Evolutionary conservation across 352 stramenopile genomes (phyloP).

Genomic region (Phytophthora lateralis): DNA sequence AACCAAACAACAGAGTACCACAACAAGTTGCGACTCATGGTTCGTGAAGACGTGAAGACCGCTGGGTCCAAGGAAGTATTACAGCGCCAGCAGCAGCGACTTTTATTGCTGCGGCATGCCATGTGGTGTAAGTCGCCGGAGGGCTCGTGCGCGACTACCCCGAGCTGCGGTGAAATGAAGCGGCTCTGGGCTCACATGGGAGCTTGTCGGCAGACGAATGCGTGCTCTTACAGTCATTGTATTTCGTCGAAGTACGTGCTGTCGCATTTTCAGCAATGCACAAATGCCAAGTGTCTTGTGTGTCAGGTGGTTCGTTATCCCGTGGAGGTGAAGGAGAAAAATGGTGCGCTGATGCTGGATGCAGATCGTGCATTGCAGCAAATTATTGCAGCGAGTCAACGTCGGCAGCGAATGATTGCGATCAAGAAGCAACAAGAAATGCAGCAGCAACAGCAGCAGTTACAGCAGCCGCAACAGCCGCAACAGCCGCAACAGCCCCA

Average conservation of each 20-base stretch:
- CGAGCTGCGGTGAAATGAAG: slow-evolving; percentile 98
- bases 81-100: slow-evolving; percentile 97
- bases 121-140: slow-evolving; percentile 98
- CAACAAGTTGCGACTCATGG: slow-evolving; percentile 86
- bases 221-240: slow-evolving; percentile 97
- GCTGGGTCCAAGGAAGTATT: slow-evolving; percentile 93
- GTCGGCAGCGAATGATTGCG: slow-evolving; percentile 54
- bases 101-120: slow-evolving; percentile 97
- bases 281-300: slow-evolving; percentile 96
- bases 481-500: slow-evolving; percentile 23
- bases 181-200: slow-evolving; percentile 98
- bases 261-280: slow-evolving; percentile 99
- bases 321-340: slow-evolving; percentile 95
- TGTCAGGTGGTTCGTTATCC: slow-evolving; percentile 98
- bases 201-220: slow-evolving; percentile 95
- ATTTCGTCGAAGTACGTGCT: slow-evolving; percentile 99
- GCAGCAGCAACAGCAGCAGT: slow-evolving; percentile 36
- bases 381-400: slow-evolving; percentile 76
- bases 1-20: slow-evolving; percentile 84
- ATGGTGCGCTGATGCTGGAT: slow-evolving; percentile 84
- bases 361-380: slow-evolving; percentile 77
- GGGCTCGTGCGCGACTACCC: slow-evolving; percentile 93
- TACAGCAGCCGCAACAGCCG: slow-evolving; percentile 18
- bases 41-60: slow-evolving; percentile 72
- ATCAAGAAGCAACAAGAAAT: slow-evolving; percentile 48